A percentile compares a stretch with the other conserved stretches of the same genome.
phyloP scores from a whole-genome alignment of 805 yeast species.

The Isabelozyma pseudorhagii region DNA sequence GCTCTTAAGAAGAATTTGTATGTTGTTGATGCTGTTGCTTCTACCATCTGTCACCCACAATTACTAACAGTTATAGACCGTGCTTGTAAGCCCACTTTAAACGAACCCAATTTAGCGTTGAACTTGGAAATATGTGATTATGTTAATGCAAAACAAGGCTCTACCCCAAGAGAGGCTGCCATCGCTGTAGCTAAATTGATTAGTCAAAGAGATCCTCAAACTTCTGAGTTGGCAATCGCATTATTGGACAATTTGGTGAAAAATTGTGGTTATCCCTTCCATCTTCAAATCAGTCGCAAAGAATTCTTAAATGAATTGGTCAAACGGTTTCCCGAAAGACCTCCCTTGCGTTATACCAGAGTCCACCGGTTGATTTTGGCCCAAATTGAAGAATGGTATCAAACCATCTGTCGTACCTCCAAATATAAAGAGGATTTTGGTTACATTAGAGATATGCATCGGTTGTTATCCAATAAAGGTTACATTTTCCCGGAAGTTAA shows the following conservation, averaged over 20 bases:
- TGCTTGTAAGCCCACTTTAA: slow-evolving; percentile 80
- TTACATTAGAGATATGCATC: slow-evolving; percentile 92
- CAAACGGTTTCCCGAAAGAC: slow-evolving; percentile 89
- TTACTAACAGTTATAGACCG: slow-evolving; percentile 43
- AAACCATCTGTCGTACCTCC: slow-evolving; percentile 86
- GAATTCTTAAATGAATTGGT: slow-evolving; percentile 93
- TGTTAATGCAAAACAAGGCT: slow-evolving; percentile 89
- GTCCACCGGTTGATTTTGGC: slow-evolving; percentile 83
- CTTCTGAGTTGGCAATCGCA: slow-evolving; percentile 78
- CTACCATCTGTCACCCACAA: not conserved
- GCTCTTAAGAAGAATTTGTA: slow-evolving; percentile 43
- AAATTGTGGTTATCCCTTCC: slow-evolving; percentile 97
- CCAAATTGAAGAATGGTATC: slow-evolving; percentile 96
- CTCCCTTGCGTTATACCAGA: slow-evolving; percentile 79
- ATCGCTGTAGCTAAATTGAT: slow-evolving; percentile 77
- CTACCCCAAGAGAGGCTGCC: slow-evolving; percentile 89
- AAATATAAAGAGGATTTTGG: slow-evolving; percentile 89
- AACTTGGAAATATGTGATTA: slow-evolving; percentile 92
- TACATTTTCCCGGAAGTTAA: slow-evolving; percentile 90
- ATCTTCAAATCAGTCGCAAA: slow-evolving; percentile 89
- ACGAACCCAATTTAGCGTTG: slow-evolving; percentile 83
- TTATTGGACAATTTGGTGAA: slow-evolving; percentile 88
- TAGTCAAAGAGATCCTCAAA: slow-evolving; percentile 79
- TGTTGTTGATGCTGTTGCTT: slow-evolving; percentile 11
- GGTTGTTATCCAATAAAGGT: slow-evolving; percentile 84